Evolutionary conservation across 768 basidiomycete species (phyloP), one percentile per base, ranked within the genome.

Genomic region (Mycena rebaudengoi): DNA sequence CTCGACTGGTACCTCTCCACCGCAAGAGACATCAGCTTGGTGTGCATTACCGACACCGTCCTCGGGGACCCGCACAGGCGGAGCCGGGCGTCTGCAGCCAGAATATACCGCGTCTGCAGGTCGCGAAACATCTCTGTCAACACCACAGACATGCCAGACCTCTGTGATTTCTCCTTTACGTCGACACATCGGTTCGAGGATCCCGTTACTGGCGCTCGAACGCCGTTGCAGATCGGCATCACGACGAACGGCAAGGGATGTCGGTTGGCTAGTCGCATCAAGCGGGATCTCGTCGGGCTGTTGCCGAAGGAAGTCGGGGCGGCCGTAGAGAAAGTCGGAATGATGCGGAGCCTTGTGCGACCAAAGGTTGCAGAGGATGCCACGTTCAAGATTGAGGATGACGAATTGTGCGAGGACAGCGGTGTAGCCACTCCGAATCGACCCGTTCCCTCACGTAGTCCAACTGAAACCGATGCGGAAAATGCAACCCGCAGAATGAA

Each of bases 231-330:
- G 71, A 78, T 99, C 21, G 93, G 91, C 0, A 85, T 98, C 3
- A 93, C 95, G 4, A 96, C 96, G 0, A 98, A 98, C 68, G 95
- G 95, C 0, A 87, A 91, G 65, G 97, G 96, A 2, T 98, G 97
- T 70, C 81, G 97, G 7, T 82, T 99, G 5, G 90, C 90, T 0
- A 85, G 88, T 1, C 84, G 97, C 12, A 78, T 99, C 37, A 86
- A 88, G 33, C 82, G 97, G 25, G 95, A 98, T 23, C 89, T 98
- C 51, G 88, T 97, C 2, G 80, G 91, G 0, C 82, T 82, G 39
- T 77, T 99, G 5, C 89, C 95, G 0, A 84, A 80, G 60, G 87
- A 90, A 8, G 83, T 92, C 0, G 96, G 95, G 0, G 77, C 74
- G 4, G 95, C 96, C 0, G 92, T 94, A 1, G 80, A 82, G 28